Conservation (phyloP, 1,284 basidiomycete species). For the Trametes sp. region DNA sequence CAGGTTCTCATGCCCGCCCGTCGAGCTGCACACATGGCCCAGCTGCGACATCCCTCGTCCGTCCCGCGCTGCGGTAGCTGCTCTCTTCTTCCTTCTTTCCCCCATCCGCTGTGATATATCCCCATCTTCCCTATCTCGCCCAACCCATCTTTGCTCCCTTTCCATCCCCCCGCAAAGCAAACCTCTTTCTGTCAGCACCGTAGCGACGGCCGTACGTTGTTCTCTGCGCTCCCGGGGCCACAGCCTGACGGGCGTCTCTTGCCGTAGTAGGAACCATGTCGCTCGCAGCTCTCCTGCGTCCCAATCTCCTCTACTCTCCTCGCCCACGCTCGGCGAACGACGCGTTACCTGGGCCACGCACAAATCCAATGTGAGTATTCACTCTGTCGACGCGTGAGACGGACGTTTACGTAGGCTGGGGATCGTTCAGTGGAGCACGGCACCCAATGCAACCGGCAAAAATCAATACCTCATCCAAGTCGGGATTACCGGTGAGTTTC, state of each 20-base stretch:
- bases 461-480: conserved; percentile 8
- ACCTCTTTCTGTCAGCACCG: neutral
- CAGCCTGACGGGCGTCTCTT: conserved; percentile 10
- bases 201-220: conserved; percentile 1
- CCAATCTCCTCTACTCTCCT: neutral
- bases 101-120: neutral
- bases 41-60: neutral
- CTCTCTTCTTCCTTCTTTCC: neutral
- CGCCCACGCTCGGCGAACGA: conserved; percentile 7
- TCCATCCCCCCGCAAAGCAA: neutral
- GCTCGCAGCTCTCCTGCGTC: conserved; percentile 3
- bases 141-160: no score
- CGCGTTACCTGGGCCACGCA: neutral
- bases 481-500: conserved; percentile 14
- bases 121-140: neutral
- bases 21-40: conserved; percentile 21
- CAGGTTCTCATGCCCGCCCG: conserved; percentile 28
- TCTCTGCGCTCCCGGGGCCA: neutral
- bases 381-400: neutral
- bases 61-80: conserved; percentile 26
- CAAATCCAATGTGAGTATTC: neutral
- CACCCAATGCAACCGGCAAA: conserved; percentile 3
- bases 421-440: neutral
- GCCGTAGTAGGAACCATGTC: conserved; percentile 2
- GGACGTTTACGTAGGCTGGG: neutral